Percentiles rank a stretch among this genome's conserved stretches.
These are phyloP conservation scores for Dendrobium officinale DNA, from an alignment of 106 monocot species.

Conservation along the genomic window DNA sequence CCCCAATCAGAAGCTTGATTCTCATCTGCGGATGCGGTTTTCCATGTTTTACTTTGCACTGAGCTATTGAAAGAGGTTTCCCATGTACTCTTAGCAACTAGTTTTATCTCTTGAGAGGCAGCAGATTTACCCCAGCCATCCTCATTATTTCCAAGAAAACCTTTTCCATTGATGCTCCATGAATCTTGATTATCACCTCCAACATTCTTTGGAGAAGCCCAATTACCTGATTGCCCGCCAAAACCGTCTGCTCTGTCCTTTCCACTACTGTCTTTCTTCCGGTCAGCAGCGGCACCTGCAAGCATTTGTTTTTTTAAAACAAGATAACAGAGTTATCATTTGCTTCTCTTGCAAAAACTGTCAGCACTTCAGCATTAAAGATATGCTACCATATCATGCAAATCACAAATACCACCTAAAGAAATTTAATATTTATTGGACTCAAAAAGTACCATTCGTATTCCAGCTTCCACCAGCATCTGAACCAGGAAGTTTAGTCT, in stretches of 20 bases:
- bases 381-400: background rate
- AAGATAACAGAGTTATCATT: background rate
- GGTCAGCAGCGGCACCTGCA: background rate
- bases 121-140: constrained; percentile 1
- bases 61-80: too few species aligned
- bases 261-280: background rate
- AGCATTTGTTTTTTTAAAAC: background rate
- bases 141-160: background rate
- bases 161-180: background rate
- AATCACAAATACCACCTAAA: background rate
- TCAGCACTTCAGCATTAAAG: background rate
- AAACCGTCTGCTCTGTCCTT: constrained; percentile 8
- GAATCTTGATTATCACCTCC: constrained; percentile 1
- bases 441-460: background rate
- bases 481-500: background rate
- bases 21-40: background rate
- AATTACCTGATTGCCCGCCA: background rate
- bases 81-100: too few species aligned
- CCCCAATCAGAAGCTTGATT: background rate
- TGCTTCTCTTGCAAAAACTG: background rate
- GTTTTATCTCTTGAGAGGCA: background rate
- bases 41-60: background rate
- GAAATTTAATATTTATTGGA: background rate
- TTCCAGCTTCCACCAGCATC: background rate
- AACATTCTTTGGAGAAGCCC: background rate